Evolutionary conservation across 495 filamentous ascomycete genomes (phyloP), one percentile per base, ranked within the genome.

Genomic region (Trichoderma asperelloides): DNA sequence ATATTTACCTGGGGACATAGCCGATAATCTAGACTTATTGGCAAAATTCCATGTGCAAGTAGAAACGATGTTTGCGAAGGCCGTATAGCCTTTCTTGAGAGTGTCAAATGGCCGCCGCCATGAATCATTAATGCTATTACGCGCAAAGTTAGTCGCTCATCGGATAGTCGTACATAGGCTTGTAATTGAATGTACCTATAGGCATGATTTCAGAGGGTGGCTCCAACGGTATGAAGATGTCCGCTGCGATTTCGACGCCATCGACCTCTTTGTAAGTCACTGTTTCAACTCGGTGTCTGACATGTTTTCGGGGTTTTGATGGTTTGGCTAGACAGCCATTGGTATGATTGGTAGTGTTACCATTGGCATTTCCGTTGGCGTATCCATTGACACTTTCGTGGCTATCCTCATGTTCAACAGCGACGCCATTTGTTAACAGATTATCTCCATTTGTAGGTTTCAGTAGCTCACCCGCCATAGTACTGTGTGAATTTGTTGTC

Each of bases 111-210:
- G 39, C 84, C 77, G 13, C 84, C 84, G 1, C 85, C 84, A 65
- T 87, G 85, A 55, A 87, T 80, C 80, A 87, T 81, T 1, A 88
- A 70, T 11, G 84, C 86, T 84, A 62, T 18, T 33, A 62, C 8
- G 21, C 16, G 23, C 55, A 18, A 15, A 23, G 15, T 62, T 62
- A 27, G 55, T 3, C 5, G 25, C 23, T 18, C 55, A 62, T 40
- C 60, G 37, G 37, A 37, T 51, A 9, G 11, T 51, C 3, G 11
- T 37, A 37, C 5, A 37, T 8, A 51, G 21, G 0, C 4, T 51
- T 18, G 2, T 21, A 37, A 25, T 33, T 23, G 37, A 23, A 27
- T 11, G 37, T 33, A 63, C 60, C 60, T 63, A 63, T 40, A 33
- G 60, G 60, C 60, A 63, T 63, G 28, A 9, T 41, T 33, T 23